Percentiles rank a stretch among this genome's conserved stretches.
These are phyloP conservation scores for Cryptococcus deneoformans DNA, from an alignment of 1,284 basidiomycete species.

Conservation along the genomic window DNA sequence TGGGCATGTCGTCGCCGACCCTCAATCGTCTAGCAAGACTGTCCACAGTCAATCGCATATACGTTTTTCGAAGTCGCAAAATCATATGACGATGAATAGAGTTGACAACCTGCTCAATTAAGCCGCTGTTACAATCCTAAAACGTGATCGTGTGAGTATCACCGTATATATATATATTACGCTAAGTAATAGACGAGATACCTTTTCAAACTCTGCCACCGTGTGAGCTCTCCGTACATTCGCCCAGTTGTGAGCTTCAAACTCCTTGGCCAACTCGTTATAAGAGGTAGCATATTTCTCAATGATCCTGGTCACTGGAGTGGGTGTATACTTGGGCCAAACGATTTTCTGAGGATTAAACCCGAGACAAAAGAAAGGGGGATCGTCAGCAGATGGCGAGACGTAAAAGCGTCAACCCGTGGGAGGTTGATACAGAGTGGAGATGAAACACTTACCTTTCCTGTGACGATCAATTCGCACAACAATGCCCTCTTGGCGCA, in stretches of 20 bases:
- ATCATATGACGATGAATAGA: conserved; percentile 34
- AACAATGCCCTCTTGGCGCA: conserved; percentile 43
- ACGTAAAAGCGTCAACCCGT: neutral
- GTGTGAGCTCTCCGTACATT: conserved; percentile 13
- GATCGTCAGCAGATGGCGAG: neutral
- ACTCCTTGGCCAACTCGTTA: conserved; percentile 35
- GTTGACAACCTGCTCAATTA: conserved; percentile 28
- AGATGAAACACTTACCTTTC: conserved; percentile 23
- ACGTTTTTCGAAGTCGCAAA: conserved; percentile 27
- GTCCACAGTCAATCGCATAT: conserved; percentile 29
- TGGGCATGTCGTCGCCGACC: conserved; percentile 8
- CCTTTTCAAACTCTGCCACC: conserved; percentile 18
- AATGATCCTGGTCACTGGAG: conserved; percentile 20
- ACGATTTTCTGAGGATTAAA: conserved; percentile 10
- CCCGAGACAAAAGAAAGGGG: neutral
- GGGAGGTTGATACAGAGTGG: neutral
- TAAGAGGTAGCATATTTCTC: conserved; percentile 33
- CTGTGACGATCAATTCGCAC: conserved; percentile 35
- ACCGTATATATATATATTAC: neutral
- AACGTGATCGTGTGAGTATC: too few species aligned
- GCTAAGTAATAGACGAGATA: conserved; percentile 9
- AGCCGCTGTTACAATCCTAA: conserved; percentile 39
- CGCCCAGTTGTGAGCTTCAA: conserved; percentile 28
- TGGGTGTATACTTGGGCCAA: conserved; percentile 33
- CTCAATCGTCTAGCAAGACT: conserved; percentile 26